Conservation (phyloP, 2,329 filamentous ascomycete species). For the Colletotrichum endophyticum region DNA sequence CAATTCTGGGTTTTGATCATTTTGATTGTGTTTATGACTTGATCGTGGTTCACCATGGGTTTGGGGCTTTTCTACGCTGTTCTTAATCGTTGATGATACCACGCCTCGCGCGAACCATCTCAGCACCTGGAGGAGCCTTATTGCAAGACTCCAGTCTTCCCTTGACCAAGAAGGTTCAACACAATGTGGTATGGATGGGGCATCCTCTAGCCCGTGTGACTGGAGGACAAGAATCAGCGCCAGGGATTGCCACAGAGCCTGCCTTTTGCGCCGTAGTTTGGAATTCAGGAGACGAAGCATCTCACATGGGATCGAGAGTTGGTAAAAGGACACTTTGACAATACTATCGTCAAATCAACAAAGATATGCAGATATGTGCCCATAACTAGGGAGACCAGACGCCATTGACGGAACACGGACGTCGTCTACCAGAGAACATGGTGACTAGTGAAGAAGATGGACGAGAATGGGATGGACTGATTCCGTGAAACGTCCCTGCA, state of each 20-base stretch:
- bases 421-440: neutral
- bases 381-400: neutral
- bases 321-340: no score
- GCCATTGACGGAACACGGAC: neutral
- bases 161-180: no score
- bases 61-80: neutral
- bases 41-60: neutral
- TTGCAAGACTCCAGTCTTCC: neutral
- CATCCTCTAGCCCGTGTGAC: no score
- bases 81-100: neutral
- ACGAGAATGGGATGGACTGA: neutral
- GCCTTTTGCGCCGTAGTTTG: no score
- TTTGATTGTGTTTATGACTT: neutral
- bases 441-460: neutral
- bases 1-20: neutral
- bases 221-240: accelerated
- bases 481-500: accelerated
- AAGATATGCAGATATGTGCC: no score
- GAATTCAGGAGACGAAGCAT: no score
- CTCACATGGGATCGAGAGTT: no score
- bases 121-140: neutral
- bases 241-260: no score
- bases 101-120: neutral
- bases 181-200: no score
- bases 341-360: accelerated